phyloP scores from a whole-genome alignment of 2,329 filamentous ascomycete genomes.

The Exserohilum turcica region DNA sequence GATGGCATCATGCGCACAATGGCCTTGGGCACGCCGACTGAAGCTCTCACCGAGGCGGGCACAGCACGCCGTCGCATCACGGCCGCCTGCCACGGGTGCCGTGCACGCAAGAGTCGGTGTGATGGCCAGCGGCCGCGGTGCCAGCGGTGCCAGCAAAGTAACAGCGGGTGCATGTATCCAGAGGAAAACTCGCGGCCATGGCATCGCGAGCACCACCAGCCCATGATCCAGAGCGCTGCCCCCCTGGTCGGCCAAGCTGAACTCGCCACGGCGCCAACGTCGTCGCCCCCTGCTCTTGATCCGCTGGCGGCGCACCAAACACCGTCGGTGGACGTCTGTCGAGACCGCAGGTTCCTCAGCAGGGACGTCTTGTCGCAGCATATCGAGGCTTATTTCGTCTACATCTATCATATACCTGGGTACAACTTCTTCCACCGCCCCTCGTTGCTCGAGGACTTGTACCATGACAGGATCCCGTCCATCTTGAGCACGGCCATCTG shows the following conservation, averaged over 20 bases:
- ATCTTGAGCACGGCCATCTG: neutral
- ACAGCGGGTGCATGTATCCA: no score
- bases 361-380: neutral
- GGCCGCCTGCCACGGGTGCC: neutral
- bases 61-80: neutral
- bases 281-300: no score
- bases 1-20: neutral
- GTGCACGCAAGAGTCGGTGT: neutral
- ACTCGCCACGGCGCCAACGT: no score
- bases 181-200: no score
- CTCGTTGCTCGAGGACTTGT: neutral
- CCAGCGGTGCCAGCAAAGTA: no score
- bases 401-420: neutral
- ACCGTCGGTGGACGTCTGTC: neutral
- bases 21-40: neutral
- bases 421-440: neutral
- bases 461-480: neutral
- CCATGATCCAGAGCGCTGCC: no score
- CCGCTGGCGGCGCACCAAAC: no score
- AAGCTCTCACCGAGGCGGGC: neutral
- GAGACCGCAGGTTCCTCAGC: neutral
- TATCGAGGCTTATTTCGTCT: neutral
- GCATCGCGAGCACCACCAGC: no score
- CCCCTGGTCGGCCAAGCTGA: no score
- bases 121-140: neutral